phyloP scores from a whole-genome alignment of 2,329 filamentous ascomycete species.

The Emmonsiellopsis sp. region DNA sequence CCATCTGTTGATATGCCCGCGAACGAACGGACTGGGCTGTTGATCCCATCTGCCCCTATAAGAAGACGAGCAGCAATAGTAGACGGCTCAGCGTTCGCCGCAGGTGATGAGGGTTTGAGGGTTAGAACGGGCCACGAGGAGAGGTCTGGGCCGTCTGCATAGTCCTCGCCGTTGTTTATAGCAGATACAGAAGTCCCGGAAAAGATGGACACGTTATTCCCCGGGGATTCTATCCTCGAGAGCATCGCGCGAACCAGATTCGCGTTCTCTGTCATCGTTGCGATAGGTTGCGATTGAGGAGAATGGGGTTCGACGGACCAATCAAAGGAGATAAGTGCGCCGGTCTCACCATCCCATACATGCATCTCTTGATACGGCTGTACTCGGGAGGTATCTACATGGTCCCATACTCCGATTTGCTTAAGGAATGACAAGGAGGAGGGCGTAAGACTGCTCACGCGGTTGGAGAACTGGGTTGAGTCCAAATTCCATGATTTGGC shows the following conservation, averaged over 20 bases:
- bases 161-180: conserved; percentile 64
- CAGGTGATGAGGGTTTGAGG: conserved; percentile 46
- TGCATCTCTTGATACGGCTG: conserved; percentile 94
- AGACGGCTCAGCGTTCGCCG: conserved; percentile 31
- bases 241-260: conserved; percentile 78
- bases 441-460: conserved; percentile 90
- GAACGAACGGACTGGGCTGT: conserved; percentile 84
- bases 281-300: conserved; percentile 55
- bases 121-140: conserved; percentile 80
- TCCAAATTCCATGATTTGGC: conserved; percentile 58
- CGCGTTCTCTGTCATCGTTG: conserved; percentile 93
- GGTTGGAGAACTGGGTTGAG: conserved; percentile 70
- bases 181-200: conserved; percentile 67
- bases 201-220: conserved; percentile 55
- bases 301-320: conserved; percentile 46
- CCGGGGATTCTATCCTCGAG: conserved; percentile 59
- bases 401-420: conserved; percentile 73
- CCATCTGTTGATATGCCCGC: conserved; percentile 76
- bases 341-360: conserved; percentile 92
- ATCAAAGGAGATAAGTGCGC: conserved; percentile 81
- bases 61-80: conserved; percentile 71
- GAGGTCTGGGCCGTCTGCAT: conserved; percentile 62
- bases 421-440: conserved; percentile 75
- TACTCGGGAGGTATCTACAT: conserved; percentile 62
- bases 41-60: conserved; percentile 88